Percentiles rank a stretch among this genome's conserved stretches.
phyloP scores from a whole-genome alignment of 352 stramenopile genomes.

The Globisporangium cederbergense region DNA sequence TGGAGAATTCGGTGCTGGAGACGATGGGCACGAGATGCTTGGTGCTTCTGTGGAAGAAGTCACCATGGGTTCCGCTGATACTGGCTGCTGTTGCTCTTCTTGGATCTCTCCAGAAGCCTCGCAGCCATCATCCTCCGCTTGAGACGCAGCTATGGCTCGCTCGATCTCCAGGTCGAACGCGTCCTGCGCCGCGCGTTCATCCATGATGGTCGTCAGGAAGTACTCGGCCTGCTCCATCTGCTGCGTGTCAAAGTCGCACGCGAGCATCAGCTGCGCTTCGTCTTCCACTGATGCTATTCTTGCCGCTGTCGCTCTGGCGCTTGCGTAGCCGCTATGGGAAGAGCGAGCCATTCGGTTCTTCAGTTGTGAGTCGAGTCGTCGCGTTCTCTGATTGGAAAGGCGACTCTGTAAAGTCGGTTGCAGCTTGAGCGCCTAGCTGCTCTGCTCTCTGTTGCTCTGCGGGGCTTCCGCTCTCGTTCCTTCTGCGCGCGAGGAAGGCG shows the following conservation, averaged over 20 bases:
- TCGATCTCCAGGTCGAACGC: neutral
- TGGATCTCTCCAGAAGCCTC: neutral
- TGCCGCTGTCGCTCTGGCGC: neutral
- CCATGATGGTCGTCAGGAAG: slow-evolving; percentile 20
- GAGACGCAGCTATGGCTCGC: neutral
- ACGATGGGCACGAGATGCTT: neutral
- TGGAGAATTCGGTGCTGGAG: neutral
- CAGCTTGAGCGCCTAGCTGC: neutral
- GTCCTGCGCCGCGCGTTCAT: slow-evolving; percentile 12
- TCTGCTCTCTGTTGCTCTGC: neutral
- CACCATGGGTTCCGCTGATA: neutral
- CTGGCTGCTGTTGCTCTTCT: neutral
- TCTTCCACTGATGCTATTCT: neutral
- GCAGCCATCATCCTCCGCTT: neutral
- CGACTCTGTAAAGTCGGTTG: neutral
- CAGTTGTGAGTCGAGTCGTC: neutral
- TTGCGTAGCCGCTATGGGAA: neutral
- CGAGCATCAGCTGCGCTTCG: slow-evolving; percentile 5
- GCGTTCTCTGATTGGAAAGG: neutral
- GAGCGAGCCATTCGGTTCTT: neutral
- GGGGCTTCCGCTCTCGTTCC: no score
- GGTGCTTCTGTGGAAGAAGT: neutral
- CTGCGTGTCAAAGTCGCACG: slow-evolving; percentile 6
- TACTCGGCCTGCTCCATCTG: slow-evolving; percentile 20
- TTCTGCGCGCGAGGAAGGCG: no score